Evolutionary conservation across 768 basidiomycete species (phyloP), one percentile per base, ranked within the genome.

Genomic region (Antrodiella citrinella): DNA sequence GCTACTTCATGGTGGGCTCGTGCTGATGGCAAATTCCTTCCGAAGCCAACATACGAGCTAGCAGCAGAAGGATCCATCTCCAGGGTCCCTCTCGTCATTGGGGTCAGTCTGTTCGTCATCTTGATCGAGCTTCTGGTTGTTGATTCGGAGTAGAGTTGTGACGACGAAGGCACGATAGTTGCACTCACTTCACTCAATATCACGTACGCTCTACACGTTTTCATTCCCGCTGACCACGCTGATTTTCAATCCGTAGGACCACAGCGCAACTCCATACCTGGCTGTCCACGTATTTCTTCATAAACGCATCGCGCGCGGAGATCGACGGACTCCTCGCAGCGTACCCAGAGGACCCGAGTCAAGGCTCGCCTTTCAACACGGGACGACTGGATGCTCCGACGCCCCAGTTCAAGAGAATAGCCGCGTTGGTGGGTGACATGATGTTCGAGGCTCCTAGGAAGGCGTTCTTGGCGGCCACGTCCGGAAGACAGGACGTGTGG

Each of bases 281-380:
- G 35, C 40, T 60, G 40, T n/a, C 26, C 40, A 49, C 11, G 10
- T 61, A 57, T 41, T 64, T 60, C 59, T 45, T 62, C 42, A 57
- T 63, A 4, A 39, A 30, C 1, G 59, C 59, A 2, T 44, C 44
- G 1, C 54, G 52, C 21, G 23, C 4, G 1, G 52, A 56, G 20
- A 1, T 61, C 5, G 53, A 58, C 44, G 26, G 44, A 39, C 48
- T 61, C 19, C 41, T 64, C 23, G 45, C 40, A 13, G 30, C 55
- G 2, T 65, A 64, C 51, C 70, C 77, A 0, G 50, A 54, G 0
- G 69, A 73, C 45, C 56, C 68, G 5, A 62, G 63, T 0, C 55
- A 72, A 45, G 80, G 79, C n/a, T 80, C 77, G 0, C 80, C 79
- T 0, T 82, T 74, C 53, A 66, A 67, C 51, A 81, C 80, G 0